Evolutionary conservation across 345 rosid genomes (phyloP).

Genomic region (Salix caprea): DNA sequence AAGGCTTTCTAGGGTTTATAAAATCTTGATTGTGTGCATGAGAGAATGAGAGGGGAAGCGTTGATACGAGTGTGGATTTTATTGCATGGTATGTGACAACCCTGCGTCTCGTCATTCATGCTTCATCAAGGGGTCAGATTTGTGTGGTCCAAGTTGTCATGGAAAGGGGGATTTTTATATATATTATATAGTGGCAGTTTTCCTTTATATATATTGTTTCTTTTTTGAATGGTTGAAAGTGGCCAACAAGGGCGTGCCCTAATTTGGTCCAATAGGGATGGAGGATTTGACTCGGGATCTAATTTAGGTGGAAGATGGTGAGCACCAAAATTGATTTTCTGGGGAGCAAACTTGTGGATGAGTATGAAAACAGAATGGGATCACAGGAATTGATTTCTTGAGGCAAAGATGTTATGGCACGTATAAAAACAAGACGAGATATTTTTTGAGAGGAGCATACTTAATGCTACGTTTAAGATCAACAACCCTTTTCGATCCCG

Average conservation of each 20-base stretch:
- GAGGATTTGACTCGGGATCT: neutral
- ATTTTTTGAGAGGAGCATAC: neutral
- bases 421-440: neutral
- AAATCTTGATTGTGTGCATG: neutral
- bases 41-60: conserved; percentile 24
- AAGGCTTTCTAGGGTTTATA: neutral
- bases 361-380: neutral
- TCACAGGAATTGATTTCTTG: neutral
- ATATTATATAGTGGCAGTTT: neutral
- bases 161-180: neutral
- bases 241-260: neutral
- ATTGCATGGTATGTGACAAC: conserved; percentile 37
- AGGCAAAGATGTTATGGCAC: neutral
- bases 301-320: neutral
- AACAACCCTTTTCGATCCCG: neutral
- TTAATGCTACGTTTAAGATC: neutral
- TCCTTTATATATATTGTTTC: neutral
- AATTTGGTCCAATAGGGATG: neutral
- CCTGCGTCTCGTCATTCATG: conserved; percentile 33
- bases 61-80: conserved; percentile 1
- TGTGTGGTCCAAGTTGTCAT: conserved; percentile 19
- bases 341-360: neutral
- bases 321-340: neutral
- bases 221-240: neutral
- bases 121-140: neutral